Base-by-base conservation (phyloP, 176 grass and related monocot species). In the Stipa capillata region DNA sequence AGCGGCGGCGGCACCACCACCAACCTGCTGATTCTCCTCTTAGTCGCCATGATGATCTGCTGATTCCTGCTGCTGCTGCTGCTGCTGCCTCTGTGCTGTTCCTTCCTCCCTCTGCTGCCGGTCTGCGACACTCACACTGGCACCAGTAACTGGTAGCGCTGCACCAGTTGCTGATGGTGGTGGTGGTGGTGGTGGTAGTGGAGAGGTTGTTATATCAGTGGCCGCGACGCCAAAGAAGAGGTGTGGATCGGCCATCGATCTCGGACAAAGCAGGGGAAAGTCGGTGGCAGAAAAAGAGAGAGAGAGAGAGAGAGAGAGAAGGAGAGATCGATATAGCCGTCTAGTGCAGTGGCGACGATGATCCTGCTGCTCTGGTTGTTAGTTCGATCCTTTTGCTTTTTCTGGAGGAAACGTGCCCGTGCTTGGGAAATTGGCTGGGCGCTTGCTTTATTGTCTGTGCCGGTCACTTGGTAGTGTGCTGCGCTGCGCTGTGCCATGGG, bases 161-260 rank as follows among this genome's bases (percentile, higher is more conserved):
- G 33, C n/a, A 10, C 79, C 21, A 35, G 84, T 91, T 67, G 84
- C 24, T 55, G 16, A 8, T 74, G 65, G 48, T 3, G 29, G 78
- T 23, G 37, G 25, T 23, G 50, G 37, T n/a, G 41, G 74, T 73
- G n/a, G n/a, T n/a, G n/a, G n/a, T n/a, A n/a, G n/a, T n/a, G n/a
- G n/a, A n/a, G n/a, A n/a, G n/a, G 45, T 44, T 51, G 54, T 58
- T 74, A 88, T 76, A 82, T 65, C 23, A 9, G 50, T 39, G 80
- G 77, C 52, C 6, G 15, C 49, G 74, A 51, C 62, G 78, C 21
- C 76, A 80, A 71, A 85, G 56, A 54, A 71, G 41, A 66, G 43
- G 79, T 81, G 37, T 83, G 60, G 79, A 87, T 82, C 45, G 64
- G 84, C 84, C 87, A 87, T 93, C 57, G 80, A 72, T 71, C 85